Conservation (phyloP, 768 basidiomycete genomes). For the Boletus huronensis region DNA sequence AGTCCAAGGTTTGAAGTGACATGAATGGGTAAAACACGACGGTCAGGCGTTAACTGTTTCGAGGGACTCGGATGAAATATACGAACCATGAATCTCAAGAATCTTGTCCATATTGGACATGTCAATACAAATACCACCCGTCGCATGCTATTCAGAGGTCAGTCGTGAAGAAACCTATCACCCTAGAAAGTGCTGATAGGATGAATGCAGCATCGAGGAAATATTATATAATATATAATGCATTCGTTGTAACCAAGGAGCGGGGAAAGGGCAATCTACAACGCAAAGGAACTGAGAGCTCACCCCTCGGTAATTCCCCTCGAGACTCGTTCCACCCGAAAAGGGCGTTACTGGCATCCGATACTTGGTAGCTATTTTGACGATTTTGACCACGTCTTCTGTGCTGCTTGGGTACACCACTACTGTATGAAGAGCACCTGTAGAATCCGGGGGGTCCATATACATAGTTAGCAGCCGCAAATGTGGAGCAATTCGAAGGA, state of each 20-base stretch:
- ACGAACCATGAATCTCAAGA: constrained; percentile 64
- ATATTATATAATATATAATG: neutral
- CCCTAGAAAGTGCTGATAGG: neutral
- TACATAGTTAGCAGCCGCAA: neutral
- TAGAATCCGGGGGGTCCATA: neutral
- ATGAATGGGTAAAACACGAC: neutral
- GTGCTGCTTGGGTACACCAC: constrained; percentile 66
- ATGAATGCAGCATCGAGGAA: neutral
- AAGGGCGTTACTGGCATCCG: constrained; percentile 76
- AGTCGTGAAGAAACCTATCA: neutral
- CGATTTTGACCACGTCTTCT: constrained; percentile 77
- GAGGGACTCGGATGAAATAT: neutral
- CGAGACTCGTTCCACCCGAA: constrained; percentile 78
- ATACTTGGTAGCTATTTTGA: constrained; percentile 71
- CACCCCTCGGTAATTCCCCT: constrained; percentile 72
- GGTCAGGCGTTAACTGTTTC: neutral
- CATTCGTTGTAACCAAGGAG: neutral
- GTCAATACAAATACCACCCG: constrained; percentile 77
- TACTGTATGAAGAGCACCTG: constrained; percentile 50
- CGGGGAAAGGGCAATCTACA: neutral
- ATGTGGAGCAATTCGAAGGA: neutral
- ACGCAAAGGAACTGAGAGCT: constrained; percentile 19
- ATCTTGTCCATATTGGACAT: constrained; percentile 78
- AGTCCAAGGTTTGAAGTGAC: neutral
- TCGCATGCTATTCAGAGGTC: constrained; percentile 12